Evolutionary conservation across 306 rosid genomes (phyloP), one percentile per base, ranked within the genome.

Genomic region (Quercus wislizeni): DNA sequence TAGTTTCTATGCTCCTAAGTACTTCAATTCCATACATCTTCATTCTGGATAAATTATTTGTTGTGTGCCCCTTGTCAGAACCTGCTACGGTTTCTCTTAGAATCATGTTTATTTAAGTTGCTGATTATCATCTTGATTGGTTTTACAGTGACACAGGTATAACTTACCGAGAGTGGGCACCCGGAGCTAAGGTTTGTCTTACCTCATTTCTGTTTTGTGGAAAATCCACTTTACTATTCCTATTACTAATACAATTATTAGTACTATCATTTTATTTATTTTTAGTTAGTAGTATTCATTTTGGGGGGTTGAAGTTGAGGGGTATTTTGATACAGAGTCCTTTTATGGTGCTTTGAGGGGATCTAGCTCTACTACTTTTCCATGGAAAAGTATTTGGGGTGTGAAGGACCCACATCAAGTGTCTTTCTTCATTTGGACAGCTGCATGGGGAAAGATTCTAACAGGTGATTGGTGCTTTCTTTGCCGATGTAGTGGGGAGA

Each of bases 121-220:
- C 85, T 80, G 59, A 83, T 77, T 69, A 35, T 83, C 57, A 17
- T 77, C 78, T 75, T 56, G 77, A 74, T 84, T 83, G 78, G 71
- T 72, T 67, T 78, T 85, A 80, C 97, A 95, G 99, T 82, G 83
- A 93, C 64, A 80, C 90, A 35, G 99, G 99, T 83, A 89, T 95
- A 82, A 91, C 96, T 69, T 95, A 92, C 81, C 84, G 98, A 76
- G 99, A 95, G 85, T 95, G 99, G 99, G 99, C 99, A 38, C 99
- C 99, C 62, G 99, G 90, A 79, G 99, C 99, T 72, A 91, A 81
- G 99, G 99, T 95, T 87, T 21, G 85, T 83, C 73, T 74, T 62
- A 70, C 64, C 74, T 51, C 51, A 35, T 13, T 35, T 68, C 15
- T 68, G 5, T 35, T 64, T 30, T 17, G 28, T 18, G 49, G 46